Evolutionary conservation across 1,284 basidiomycete species (phyloP).

Genomic region (Phlebopus sp.): DNA sequence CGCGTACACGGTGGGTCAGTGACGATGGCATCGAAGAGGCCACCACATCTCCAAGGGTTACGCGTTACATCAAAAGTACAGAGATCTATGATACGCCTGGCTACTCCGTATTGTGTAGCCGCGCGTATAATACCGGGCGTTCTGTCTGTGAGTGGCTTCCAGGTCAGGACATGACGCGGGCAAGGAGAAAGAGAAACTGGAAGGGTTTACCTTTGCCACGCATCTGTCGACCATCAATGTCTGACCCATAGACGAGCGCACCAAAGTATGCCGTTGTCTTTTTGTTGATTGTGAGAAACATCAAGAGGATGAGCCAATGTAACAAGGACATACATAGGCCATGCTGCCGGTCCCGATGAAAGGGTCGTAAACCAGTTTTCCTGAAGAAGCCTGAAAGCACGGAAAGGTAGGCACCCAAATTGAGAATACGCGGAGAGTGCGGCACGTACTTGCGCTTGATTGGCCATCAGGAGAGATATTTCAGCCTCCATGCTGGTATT

Average conservation of each 20-base stretch:
- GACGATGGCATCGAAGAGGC: conserved; percentile 90
- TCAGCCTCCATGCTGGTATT: conserved; percentile 99
- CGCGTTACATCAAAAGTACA: conserved; percentile 89
- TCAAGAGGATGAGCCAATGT: conserved; percentile 16
- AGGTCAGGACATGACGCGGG: neutral
- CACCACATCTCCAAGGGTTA: conserved; percentile 86
- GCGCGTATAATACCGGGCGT: conserved; percentile 75
- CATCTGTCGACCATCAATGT: conserved; percentile 98
- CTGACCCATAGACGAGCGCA: conserved; percentile 85
- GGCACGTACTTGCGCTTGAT: conserved; percentile 76
- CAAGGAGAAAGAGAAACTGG: neutral
- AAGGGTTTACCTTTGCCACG: conserved; percentile 71
- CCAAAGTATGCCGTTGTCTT: conserved; percentile 88
- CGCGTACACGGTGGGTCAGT: conserved; percentile 88
- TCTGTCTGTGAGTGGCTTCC: conserved; percentile 33
- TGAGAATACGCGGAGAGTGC: neutral
- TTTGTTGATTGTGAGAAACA: conserved; percentile 9
- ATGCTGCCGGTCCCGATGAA: conserved; percentile 97
- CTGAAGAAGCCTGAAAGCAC: conserved; percentile 69
- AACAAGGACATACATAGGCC: conserved; percentile 65
- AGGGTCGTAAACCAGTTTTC: conserved; percentile 93
- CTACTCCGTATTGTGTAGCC: conserved; percentile 84
- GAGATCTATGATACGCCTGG: conserved; percentile 76
- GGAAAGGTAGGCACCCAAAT: neutral
- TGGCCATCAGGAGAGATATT: conserved; percentile 93